Conservation (phyloP, 1,284 basidiomycete genomes). For the Phenoliferia sp. region DNA sequence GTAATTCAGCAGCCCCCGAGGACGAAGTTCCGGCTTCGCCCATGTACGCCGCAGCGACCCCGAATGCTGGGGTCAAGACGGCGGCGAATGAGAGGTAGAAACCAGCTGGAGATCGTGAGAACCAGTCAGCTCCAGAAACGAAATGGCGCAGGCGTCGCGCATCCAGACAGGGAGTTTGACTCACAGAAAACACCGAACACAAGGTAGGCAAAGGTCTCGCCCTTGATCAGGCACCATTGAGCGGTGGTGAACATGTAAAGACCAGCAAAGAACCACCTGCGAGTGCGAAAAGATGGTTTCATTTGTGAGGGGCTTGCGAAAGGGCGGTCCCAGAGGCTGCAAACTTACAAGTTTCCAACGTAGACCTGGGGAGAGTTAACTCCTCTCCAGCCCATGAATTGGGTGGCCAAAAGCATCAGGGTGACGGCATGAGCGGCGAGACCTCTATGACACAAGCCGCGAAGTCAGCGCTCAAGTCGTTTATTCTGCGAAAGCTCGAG, state of each 20-base stretch:
- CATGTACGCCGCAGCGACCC: background rate
- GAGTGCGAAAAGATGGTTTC: background rate
- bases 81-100: conserved; percentile 5
- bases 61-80: conserved; percentile 16
- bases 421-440: conserved; percentile 11
- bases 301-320: background rate
- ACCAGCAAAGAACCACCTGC: background rate
- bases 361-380: conserved; percentile 7
- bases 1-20: conserved; percentile 2
- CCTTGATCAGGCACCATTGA: conserved; percentile 7
- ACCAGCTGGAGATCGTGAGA: background rate
- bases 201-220: conserved; percentile 7
- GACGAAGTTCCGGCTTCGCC: conserved; percentile 1
- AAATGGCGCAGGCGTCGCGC: background rate
- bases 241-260: conserved; percentile 5
- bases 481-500: background rate
- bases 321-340: background rate
- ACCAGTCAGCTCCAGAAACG: background rate
- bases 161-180: background rate
- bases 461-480: background rate
- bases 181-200: background rate
- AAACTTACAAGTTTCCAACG: conserved; percentile 10
- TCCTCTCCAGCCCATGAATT: conserved; percentile 9
- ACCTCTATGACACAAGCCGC: background rate
- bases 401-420: conserved; percentile 1